Evolutionary conservation across 176 grass and related monocot genomes (phyloP), one percentile per base, ranked within the genome.

Genomic region (Zea luxurians): DNA sequence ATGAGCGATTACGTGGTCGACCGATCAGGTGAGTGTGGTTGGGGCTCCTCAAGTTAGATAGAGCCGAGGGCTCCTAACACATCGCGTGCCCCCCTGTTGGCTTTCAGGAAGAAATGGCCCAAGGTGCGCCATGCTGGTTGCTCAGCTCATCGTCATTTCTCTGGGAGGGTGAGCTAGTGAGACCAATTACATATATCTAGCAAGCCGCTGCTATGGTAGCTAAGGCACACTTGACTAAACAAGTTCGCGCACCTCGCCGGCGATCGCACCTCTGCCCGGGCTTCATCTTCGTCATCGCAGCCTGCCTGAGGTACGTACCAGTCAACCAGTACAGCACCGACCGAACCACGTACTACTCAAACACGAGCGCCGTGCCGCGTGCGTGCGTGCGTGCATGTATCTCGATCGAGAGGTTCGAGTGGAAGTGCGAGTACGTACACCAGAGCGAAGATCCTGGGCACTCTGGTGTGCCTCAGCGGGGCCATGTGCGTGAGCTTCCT

Each of bases 91-190:
- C n/a, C n/a, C n/a, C n/a, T n/a, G n/a, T 2, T 27, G 50, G 27
- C 10, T 6, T 80, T 12, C 82, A 89, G 90, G 75, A 92, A 77
- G 83, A 80, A 73, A 61, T 86, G 86, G 90, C 79, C 75, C 40
- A 47, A 81, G 2, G 74, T 37, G 17, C 83, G 77, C 76, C 8
- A 37, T 82, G 40, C 13, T 86, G 64, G 16, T 80, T 21, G 13
- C 48, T 72, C 85, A 79, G 43, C 66, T 91, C 34, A 50, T 83
- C 43, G 4, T 86, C 1, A 73, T 88, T 16, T 73, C 89, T 16
- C 66, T 91, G 10, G 89, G 79, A 91, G 89, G 89, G 89, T 91
- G 57, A 88, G n/a, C n/a, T n/a, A n/a, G n/a, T n/a, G 85, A 49
- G 3, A 61, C 1, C 21, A 61, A 61, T 61, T 27, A 8, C 7